Base-by-base conservation (phyloP, 805 yeast species). In the Kazachstania taianensis region DNA sequence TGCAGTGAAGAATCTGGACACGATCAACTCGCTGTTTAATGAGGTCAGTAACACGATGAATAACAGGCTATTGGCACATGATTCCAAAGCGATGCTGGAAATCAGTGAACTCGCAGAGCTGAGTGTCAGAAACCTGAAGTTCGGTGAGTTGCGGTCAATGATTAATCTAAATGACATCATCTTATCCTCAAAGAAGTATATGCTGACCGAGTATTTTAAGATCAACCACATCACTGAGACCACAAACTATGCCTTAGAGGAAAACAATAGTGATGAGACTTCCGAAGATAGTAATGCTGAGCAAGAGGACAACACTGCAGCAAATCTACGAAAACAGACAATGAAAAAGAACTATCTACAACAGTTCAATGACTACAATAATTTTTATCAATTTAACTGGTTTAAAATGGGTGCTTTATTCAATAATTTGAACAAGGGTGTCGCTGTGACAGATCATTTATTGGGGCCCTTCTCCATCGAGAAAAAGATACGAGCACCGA, bases 391-490 rank as follows among this genome's bases (percentile, higher is more conserved):
- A 15, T 66, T 66, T 43, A 69, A 79, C 49, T 80, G 87, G 84
- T 53, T 70, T 26, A 61, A 64, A 35, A 51, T 79, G 17, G 87
- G 86, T 0, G 54, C 70, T 2, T 49, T 75, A 20, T 72, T 65
- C 43, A 59, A 67, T 41, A 55, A 64, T 41, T 49, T 67, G 23
- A 70, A 79, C 38, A 50, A 50, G 3, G 33, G 32, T 14, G 65
- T 67, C 33, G 67, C 81, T 0, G 55, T 66, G 0, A 67, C 73
- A 0, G 81, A 78, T 42, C 82, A 79, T 50, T 55, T 84, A 41
- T 61, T 76, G 36, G 94, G 94, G 0, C 86, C 94, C 0, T 59
- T 83, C 28, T 74, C 71, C 13, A 63, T 78, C 2, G 79, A 78
- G 43, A 69, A 72, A 42, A 73, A 69, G 45, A 58, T 52, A 0